Percentiles rank a stretch among this genome's conserved stretches.
Evolutionary conservation across 805 yeast genomes (phyloP).

Genomic region (Metschnikowia noctiluminum): DNA sequence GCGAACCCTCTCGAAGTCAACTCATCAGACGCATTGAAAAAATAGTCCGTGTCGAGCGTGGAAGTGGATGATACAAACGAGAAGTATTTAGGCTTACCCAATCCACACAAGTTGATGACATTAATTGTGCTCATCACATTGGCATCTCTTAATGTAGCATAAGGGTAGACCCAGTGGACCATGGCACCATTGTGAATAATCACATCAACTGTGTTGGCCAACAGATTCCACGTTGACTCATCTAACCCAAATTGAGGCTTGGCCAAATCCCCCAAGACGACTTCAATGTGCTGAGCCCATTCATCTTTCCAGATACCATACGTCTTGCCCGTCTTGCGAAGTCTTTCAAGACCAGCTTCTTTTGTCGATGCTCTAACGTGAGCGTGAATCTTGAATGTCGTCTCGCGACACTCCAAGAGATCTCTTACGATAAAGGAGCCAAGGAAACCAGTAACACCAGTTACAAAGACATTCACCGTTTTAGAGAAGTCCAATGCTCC

Average conservation of each 20-base stretch:
- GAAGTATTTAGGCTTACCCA: slow-evolving; percentile 81
- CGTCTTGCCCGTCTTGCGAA: slow-evolving; percentile 69
- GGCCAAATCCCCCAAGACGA: slow-evolving; percentile 82
- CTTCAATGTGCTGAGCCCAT: slow-evolving; percentile 56
- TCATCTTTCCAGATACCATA: slow-evolving; percentile 77
- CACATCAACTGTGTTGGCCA: slow-evolving; percentile 66
- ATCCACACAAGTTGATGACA: slow-evolving; percentile 70
- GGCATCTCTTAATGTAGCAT: slow-evolving; percentile 83
- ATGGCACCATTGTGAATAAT: slow-evolving; percentile 96
- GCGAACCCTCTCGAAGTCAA: slow-evolving; percentile 57
- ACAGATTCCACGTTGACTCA: slow-evolving; percentile 51
- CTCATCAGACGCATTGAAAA: slow-evolving; percentile 70
- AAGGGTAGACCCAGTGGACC: slow-evolving; percentile 98
- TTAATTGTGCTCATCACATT: slow-evolving; percentile 87
- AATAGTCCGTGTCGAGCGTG: slow-evolving; percentile 80
- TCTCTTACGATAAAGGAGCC: slow-evolving; percentile 88
- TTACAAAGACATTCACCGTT: slow-evolving; percentile 66
- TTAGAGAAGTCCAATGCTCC: slow-evolving; percentile 31
- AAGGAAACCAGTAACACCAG: slow-evolving; percentile 95
- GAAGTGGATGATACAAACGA: slow-evolving; percentile 96
- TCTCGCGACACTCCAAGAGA: slow-evolving; percentile 52
- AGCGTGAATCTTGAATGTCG: slow-evolving; percentile 63
- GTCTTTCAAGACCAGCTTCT: slow-evolving; percentile 70
- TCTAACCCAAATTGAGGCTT: slow-evolving; percentile 67
- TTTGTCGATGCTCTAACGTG: slow-evolving; percentile 85